Conservation (phyloP, 2,329 filamentous ascomycete species). For the Aspergillus arachidicola region DNA sequence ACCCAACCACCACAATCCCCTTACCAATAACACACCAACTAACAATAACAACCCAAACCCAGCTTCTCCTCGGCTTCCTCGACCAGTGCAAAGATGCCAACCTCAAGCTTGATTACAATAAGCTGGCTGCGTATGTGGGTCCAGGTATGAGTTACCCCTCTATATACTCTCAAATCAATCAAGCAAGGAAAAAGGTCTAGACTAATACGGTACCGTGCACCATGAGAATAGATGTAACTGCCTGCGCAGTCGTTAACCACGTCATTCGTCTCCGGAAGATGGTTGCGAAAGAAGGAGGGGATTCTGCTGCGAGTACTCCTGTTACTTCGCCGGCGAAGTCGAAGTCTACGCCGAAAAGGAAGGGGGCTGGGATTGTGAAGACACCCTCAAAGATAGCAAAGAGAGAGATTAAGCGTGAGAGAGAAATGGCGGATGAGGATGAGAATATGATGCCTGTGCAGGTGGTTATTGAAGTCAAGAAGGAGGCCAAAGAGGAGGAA, state of each 20-base stretch:
- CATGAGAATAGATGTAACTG: neutral
- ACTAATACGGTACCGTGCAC: neutral
- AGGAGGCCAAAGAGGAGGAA: neutral
- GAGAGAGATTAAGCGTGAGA: neutral
- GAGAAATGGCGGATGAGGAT: neutral
- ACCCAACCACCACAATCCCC: neutral
- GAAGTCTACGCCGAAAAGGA: neutral
- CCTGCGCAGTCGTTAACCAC: neutral
- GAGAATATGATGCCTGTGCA: neutral
- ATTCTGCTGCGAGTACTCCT: neutral
- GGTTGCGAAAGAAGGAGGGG: neutral
- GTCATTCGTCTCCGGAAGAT: neutral
- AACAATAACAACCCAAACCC: neutral
- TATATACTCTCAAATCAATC: no score
- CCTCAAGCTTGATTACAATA: slow-evolving; percentile 1
- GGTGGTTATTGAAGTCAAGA: neutral
- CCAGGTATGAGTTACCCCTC: neutral
- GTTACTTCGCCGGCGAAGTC: neutral
- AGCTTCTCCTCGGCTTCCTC: slow-evolving; percentile 9
- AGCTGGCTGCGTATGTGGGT: slow-evolving; percentile 8
- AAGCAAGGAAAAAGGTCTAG: neutral
- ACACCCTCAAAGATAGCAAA: neutral
- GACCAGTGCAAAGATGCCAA: neutral
- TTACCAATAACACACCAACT: neutral
- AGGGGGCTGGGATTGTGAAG: neutral